Conservation (phyloP, 352 stramenopile genomes). For the Aphanomyces stellatus region DNA sequence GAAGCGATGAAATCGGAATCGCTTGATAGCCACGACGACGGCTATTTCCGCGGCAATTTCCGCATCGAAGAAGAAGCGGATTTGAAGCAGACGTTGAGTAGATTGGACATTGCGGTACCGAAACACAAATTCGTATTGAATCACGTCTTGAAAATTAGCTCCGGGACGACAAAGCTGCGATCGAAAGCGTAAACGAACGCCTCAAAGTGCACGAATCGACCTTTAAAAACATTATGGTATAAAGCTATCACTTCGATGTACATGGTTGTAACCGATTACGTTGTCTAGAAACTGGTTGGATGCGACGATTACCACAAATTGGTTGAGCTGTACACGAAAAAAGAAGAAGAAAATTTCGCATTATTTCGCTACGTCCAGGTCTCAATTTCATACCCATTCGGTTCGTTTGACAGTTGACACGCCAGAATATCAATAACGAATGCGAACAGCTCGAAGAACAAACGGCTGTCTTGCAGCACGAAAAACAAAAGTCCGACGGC, state of each 20-base stretch:
- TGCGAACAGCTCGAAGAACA: constrained; percentile 78
- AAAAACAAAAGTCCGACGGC: constrained; percentile 43
- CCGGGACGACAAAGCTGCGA: constrained; percentile 54
- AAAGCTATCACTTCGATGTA: not conserved
- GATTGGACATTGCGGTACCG: constrained; percentile 48
- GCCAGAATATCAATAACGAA: constrained; percentile 56
- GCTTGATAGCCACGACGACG: constrained; percentile 48
- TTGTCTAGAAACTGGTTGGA: constrained; percentile 60
- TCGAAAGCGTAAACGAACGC: constrained; percentile 58
- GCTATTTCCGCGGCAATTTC: constrained; percentile 60
- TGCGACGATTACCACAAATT: constrained; percentile 56
- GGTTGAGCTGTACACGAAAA: constrained; percentile 48
- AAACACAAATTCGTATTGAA: too few species aligned
- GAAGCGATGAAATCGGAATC: constrained; percentile 67
- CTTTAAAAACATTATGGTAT: constrained; percentile 26
- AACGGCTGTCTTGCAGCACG: constrained; percentile 40
- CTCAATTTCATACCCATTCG: too few species aligned
- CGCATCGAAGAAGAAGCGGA: constrained; percentile 69
- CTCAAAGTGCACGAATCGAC: constrained; percentile 67
- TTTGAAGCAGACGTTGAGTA: constrained; percentile 53
- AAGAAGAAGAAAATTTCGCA: constrained; percentile 74
- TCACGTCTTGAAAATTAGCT: too few species aligned
- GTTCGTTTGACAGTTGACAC: not conserved
- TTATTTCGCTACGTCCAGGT: constrained; percentile 67
- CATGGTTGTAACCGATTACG: too few species aligned